These are phyloP conservation scores for Moringa oleifera DNA, from an alignment of 345 rosid species.

Conservation along the genomic window DNA sequence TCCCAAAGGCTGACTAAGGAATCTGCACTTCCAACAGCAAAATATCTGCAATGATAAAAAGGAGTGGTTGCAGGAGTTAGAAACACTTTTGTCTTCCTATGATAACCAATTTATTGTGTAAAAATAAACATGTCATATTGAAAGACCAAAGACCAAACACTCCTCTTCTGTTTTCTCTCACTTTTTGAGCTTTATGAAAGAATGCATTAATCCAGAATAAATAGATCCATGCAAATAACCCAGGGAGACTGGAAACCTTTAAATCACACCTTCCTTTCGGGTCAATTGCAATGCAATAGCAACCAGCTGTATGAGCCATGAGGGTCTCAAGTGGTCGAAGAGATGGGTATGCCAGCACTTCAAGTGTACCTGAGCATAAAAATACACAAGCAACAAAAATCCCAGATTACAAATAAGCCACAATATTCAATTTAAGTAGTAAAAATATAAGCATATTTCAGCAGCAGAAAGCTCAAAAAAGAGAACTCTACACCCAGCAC, in stretches of 20 bases:
- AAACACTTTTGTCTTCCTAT: neutral
- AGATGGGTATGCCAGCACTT: conserved; percentile 79
- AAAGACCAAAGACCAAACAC: too few species aligned
- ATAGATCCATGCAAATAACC: neutral
- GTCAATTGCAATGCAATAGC: conserved; percentile 95
- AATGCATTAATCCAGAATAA: too few species aligned
- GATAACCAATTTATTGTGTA: too few species aligned
- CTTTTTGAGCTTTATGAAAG: too few species aligned
- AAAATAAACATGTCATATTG: too few species aligned
- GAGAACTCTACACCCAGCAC: conserved; percentile 2
- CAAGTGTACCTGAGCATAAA: conserved; percentile 74
- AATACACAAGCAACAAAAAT: neutral
- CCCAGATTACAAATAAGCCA: neutral
- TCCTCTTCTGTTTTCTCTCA: too few species aligned
- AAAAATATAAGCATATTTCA: neutral
- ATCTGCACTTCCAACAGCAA: conserved; percentile 99
- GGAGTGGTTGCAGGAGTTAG: neutral
- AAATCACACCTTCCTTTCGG: conserved; percentile 76
- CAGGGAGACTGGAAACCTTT: conserved; percentile 8
- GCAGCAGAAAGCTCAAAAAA: neutral
- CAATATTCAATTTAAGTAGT: too few species aligned
- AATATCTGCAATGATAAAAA: conserved; percentile 46
- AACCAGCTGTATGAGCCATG: conserved; percentile 96
- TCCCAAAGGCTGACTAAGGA: conserved; percentile 98
- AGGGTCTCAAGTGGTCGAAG: conserved; percentile 75